Base-by-base conservation (phyloP, 169 alveolate genomes). In the Plasmodium sp. region DNA sequence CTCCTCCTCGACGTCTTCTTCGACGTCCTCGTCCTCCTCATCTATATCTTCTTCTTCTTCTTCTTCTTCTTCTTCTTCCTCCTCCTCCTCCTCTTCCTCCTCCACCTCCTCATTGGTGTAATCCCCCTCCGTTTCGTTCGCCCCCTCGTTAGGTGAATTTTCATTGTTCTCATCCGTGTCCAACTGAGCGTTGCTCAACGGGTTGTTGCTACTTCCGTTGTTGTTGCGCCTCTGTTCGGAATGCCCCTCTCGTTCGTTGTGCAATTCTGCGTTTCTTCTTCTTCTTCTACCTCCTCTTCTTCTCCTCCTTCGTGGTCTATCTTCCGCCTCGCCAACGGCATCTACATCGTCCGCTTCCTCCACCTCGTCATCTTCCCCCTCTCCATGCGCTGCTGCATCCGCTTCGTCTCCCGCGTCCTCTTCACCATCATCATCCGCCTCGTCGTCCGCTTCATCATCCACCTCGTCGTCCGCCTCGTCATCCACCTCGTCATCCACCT, bases 1-100 rank as follows among this genome's bases (percentile, higher is more conserved):
- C 1, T 75, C 92, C 10, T 86, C 95, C 4, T 41, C n/a, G n/a
- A n/a, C 84, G 7, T 93, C 83, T 0, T 77, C 97, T 5, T 86
- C 92, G 4, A 43, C 81, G 22, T 36, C 79, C 10, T 33, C 93
- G 10, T 18, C 67, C 4, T 58, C 83, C 39, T 72, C 74, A 41
- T 16, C 74, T 75, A 27, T 45, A 33, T 45, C 93, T 34, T 34
- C 58, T 41, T n/a, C n/a, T n/a, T n/a, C n/a, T 2, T 9, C 72
- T 3, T 16, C 56, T 5, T 80, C 36, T 41, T n/a, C 72, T 2
- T 9, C 72, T 3, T 16, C 56, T 5, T 80, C 36, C 0, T 79
- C 72, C 0, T 31, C 45, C 9, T 31, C 73, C 6, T 81, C 86
- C 5, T 16, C 74, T 4, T 81, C 75, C 2, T 45, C 75, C 56